A percentile compares a stretch with the other conserved stretches of the same genome.
These are phyloP conservation scores for Guyanaporus albipodus DNA, from an alignment of 768 basidiomycete species.

Conservation along the genomic window DNA sequence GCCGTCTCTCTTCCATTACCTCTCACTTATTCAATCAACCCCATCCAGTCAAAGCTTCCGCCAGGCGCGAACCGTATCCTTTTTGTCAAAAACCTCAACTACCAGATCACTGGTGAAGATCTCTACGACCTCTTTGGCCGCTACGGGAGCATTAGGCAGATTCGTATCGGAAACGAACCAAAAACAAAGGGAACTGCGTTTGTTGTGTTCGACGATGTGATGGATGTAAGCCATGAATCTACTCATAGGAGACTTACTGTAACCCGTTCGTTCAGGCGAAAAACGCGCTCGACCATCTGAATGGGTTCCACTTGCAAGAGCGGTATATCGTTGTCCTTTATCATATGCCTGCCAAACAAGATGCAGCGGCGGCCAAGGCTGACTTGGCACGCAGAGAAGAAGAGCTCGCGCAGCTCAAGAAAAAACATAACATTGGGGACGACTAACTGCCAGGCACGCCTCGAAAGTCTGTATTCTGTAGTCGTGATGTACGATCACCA, in stretches of 20 bases:
- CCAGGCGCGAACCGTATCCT: conserved; percentile 89
- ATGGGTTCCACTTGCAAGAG: conserved; percentile 97
- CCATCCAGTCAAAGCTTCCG: conserved; percentile 74
- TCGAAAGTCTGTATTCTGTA: conserved; percentile 11
- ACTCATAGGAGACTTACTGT: conserved; percentile 2
- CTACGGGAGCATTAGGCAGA: conserved; percentile 94
- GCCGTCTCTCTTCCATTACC: neutral
- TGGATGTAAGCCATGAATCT: conserved; percentile 63
- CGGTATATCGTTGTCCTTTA: conserved; percentile 98
- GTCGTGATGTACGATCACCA: neutral
- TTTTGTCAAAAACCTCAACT: conserved; percentile 91
- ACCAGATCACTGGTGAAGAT: conserved; percentile 90
- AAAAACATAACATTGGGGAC: conserved; percentile 81
- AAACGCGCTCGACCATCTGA: conserved; percentile 93
- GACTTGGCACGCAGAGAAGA: conserved; percentile 90
- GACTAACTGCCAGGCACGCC: conserved; percentile 41
- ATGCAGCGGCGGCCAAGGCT: conserved; percentile 88
- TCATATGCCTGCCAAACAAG: conserved; percentile 97
- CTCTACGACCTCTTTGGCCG: conserved; percentile 96
- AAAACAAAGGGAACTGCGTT: conserved; percentile 97
- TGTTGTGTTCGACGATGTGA: conserved; percentile 93
- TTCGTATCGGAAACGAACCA: conserved; percentile 86
- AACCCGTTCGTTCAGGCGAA: conserved; percentile 62
- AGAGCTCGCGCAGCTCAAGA: conserved; percentile 82
- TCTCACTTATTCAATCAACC: conserved; percentile 1